Evolutionary conservation across 495 filamentous ascomycete species (phyloP).

Genomic region (Talaromyces wortmannii): DNA sequence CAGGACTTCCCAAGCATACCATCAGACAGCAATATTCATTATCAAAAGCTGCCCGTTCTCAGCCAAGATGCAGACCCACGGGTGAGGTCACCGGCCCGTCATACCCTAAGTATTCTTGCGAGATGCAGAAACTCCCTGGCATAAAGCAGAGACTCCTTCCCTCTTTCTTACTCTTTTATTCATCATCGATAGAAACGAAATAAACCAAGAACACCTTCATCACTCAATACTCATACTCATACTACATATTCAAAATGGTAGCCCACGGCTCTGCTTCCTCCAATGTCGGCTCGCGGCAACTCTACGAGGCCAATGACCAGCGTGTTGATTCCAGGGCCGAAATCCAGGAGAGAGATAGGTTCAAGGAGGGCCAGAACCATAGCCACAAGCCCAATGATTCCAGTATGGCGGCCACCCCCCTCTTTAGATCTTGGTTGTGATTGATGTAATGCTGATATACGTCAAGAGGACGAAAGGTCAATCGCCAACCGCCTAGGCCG

Average conservation of each 20-base stretch:
- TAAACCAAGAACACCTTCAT: background rate
- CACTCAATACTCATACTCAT: constrained; percentile 1
- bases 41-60: no score
- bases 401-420: constrained; percentile 38
- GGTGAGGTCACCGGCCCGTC: background rate
- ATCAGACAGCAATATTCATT: no score
- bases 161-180: background rate
- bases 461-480: constrained; percentile 66
- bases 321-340: constrained; percentile 55
- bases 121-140: background rate
- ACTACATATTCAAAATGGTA: constrained; percentile 8
- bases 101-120: background rate
- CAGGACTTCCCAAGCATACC: no score
- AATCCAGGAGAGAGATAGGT: constrained; percentile 44
- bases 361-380: constrained; percentile 58
- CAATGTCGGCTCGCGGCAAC: constrained; percentile 40
- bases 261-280: constrained; percentile 27
- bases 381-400: constrained; percentile 67
- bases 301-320: constrained; percentile 69
- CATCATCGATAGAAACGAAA: no score
- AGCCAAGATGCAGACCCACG: background rate
- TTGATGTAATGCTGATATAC: background rate
- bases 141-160: constrained; percentile 4
- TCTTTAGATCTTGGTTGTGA: background rate
- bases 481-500: constrained; percentile 72